Conservation (phyloP, 768 basidiomycete genomes). For the Lactifluus pinguis region DNA sequence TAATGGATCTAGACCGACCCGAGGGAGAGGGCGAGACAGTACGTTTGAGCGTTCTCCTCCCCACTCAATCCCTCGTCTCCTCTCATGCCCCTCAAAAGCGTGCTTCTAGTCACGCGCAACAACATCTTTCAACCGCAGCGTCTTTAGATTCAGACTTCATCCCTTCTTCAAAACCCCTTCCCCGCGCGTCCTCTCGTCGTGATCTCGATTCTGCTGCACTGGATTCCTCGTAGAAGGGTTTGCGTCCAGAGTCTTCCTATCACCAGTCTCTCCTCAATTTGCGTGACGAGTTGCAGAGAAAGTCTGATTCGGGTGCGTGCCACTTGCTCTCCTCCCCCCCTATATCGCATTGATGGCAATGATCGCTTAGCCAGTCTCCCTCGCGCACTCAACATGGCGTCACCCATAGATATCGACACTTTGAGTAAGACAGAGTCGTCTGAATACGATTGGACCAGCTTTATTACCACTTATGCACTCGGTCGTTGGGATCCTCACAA, state of each 20-base stretch:
- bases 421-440: conserved; percentile 16
- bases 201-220: neutral
- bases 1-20: conserved; percentile 8
- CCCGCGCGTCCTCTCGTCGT: neutral
- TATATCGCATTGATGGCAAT: neutral
- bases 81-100: conserved; percentile 29
- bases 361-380: conserved; percentile 7
- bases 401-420: conserved; percentile 18
- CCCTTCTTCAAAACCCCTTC: neutral
- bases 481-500: conserved; percentile 76
- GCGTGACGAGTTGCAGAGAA: conserved; percentile 13
- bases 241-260: conserved; percentile 10
- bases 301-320: conserved; percentile 14
- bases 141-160: conserved; percentile 36
- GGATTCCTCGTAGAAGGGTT: conserved; percentile 5
- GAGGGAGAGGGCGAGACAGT: neutral
- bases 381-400: conserved; percentile 23
- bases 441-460: conserved; percentile 62
- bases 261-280: conserved; percentile 15
- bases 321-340: neutral
- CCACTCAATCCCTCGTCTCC: conserved; percentile 19
- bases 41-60: neutral
- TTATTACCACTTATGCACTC: conserved; percentile 66
- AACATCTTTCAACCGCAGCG: conserved; percentile 39
- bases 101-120: conserved; percentile 23